Conservation (phyloP, 108 stramenopile species). For the Stephanodiscus minutulus region DNA sequence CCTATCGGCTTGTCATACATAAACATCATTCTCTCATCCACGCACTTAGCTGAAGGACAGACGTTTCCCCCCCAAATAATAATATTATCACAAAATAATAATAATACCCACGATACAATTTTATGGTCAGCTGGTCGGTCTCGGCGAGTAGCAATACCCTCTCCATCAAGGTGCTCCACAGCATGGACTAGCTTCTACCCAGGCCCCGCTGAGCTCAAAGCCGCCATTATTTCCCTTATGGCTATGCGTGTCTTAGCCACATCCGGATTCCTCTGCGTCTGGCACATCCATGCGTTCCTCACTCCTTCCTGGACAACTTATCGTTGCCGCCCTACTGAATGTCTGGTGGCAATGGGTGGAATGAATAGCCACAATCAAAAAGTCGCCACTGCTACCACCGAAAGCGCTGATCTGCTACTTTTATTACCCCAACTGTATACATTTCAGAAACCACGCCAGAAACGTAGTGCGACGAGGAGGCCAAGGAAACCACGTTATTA, state of each 20-base stretch:
- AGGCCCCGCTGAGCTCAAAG: too few species aligned
- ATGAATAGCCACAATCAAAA: background rate
- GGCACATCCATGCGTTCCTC: conserved; percentile 5
- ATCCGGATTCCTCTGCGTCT: background rate
- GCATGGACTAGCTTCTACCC: too few species aligned
- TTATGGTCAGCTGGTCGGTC: too few species aligned
- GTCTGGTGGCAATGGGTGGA: conserved; percentile 1
- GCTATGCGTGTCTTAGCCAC: background rate
- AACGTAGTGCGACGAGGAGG: conserved; percentile 42
- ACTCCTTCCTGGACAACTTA: background rate
- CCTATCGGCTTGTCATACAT: too few species aligned
- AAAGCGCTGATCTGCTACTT: conserved; percentile 9
- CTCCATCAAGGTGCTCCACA: too few species aligned
- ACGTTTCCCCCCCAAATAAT: too few species aligned
- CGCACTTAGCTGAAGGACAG: too few species aligned
- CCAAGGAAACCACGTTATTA: conserved; percentile 52
- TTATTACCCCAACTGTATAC: conserved; percentile 25
- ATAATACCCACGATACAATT: too few species aligned
- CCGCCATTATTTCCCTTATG: too few species aligned
- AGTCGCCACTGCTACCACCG: background rate
- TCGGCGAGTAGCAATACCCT: too few species aligned
- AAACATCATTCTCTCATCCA: too few species aligned
- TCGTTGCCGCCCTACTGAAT: background rate
- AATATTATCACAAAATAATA: too few species aligned
- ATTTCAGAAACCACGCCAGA: conserved; percentile 46